Evolutionary conservation across 2,329 filamentous ascomycete species (phyloP), one percentile per base, ranked within the genome.

Genomic region (Zalaria sp.): DNA sequence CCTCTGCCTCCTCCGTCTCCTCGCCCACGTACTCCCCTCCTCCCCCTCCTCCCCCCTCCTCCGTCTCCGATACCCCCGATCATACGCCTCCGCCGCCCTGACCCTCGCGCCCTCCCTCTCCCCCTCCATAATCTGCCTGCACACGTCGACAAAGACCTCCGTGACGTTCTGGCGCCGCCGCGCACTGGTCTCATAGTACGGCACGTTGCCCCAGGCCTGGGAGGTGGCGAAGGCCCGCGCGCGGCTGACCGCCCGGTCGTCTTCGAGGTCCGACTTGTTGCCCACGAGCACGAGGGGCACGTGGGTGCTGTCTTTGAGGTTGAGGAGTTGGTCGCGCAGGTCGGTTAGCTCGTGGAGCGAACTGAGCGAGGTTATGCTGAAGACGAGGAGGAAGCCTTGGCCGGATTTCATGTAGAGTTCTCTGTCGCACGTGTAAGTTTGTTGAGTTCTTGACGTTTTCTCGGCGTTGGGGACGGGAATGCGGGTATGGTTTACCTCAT

Each of bases 401-500:
- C 86, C 86, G 34, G 86, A 84, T 59, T 91, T 91, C 84, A 94
- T 93, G 67, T 93, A 91, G 37, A 89, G 70, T 58, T 91, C 84
- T 57, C 83, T 74, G 37, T 41, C 34, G 18, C 4, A n/a, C 3
- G 26, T 8, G 28, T 36, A 10, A 31, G 37, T 2, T 35, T 3
- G 4, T n/a, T 26, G 3, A 10, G 7, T 32, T 32, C 29, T 18
- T 18, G 29, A 32, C 3, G 7, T n/a, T 7, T 32, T 32, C n/a
- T 6, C 6, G n/a, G 29, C 6, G 29, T 32, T 32, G 29, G n/a
- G 29, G 29, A 6, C n/a, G 29, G n/a, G n/a, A n/a, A n/a, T n/a
- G n/a, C n/a, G n/a, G n/a, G n/a, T n/a, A n/a, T n/a, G n/a, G n/a
- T n/a, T 41, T 72, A 74, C 71, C 71, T 72, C 71, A 74, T 74